Conservation (phyloP, 2,329 filamentous ascomycete species). For the Keithomyces neogunnii region DNA sequence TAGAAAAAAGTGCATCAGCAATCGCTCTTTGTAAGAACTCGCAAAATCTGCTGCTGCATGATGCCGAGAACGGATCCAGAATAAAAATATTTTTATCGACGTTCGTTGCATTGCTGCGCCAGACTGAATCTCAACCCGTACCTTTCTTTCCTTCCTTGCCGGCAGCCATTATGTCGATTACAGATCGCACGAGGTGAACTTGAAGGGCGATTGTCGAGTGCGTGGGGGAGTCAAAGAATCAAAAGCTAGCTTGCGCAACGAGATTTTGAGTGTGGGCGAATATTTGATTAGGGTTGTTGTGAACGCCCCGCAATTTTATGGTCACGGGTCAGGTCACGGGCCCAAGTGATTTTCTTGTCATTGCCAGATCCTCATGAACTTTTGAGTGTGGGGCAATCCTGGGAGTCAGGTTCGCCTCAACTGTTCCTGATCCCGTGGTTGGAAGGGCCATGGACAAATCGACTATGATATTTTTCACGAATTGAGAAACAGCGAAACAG, state of each 20-base stretch:
- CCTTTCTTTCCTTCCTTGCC: conserved; percentile 37
- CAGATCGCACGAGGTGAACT: conserved; percentile 3
- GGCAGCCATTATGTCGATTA: conserved; percentile 26
- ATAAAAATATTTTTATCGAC: conserved; percentile 5
- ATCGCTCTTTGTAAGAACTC: conserved; percentile 64
- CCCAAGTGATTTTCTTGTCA: conserved; percentile 19
- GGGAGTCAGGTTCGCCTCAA: no score
- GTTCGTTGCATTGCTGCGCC: conserved; percentile 6
- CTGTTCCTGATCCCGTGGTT: no score
- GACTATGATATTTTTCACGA: background rate
- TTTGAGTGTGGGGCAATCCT: no score
- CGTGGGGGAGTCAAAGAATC: background rate
- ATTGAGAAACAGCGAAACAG: no score
- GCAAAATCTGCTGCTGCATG: conserved; percentile 69
- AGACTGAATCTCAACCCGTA: conserved; percentile 28
- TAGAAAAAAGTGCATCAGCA: conserved; percentile 55
- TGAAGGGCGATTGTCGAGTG: background rate
- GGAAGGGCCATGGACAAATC: no score
- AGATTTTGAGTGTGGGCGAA: conserved; percentile 13
- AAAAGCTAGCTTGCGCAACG: background rate
- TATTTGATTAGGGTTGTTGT: conserved; percentile 17
- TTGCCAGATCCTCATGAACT: no score
- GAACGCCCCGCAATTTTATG: background rate
- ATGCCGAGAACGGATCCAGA: conserved; percentile 28
- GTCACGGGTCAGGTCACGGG: background rate